Conservation (phyloP, 75 land plant species). For the Selaginella moellendorffii region DNA sequence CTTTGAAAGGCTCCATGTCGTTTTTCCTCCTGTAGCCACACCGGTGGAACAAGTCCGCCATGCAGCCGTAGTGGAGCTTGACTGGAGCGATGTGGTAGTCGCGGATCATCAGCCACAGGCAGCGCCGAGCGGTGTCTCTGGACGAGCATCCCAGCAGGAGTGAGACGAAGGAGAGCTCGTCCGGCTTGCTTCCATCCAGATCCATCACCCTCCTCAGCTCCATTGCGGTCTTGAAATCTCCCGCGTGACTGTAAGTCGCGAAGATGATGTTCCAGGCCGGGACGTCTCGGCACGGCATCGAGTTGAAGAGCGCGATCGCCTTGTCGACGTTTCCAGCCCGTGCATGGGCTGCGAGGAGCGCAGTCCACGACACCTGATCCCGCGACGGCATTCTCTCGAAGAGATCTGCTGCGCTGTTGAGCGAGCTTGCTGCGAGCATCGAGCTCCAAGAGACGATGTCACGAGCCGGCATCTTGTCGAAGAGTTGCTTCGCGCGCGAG, state of each 20-base stretch:
- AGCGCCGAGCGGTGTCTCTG: not conserved
- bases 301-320: slow-evolving; percentile 13
- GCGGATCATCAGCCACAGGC: slow-evolving; percentile 3
- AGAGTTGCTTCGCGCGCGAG: too few relatives aligned
- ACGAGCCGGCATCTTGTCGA: too few relatives aligned
- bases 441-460: too few relatives aligned
- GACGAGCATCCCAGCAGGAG: slow-evolving; percentile 8
- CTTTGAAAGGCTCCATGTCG: too few relatives aligned
- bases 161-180: slow-evolving; percentile 3
- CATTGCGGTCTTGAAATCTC: slow-evolving; percentile 8
- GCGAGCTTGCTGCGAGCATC: too few relatives aligned
- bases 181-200: not conserved
- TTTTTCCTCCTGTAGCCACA: not conserved
- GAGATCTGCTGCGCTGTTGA: too few relatives aligned
- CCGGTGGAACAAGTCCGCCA: slow-evolving; percentile 12
- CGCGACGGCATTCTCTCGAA: too few relatives aligned
- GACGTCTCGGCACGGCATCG: slow-evolving; percentile 11
- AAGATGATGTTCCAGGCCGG: slow-evolving; percentile 17
- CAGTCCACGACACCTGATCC: too few relatives aligned
- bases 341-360: slow-evolving; percentile 19
- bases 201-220: slow-evolving; percentile 7
- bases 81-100: slow-evolving; percentile 2
- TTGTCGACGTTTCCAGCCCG: not conserved
- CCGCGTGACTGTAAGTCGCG: slow-evolving; percentile 15
- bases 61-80: slow-evolving; percentile 11